Percentiles rank a stretch among this genome's conserved stretches.
Conservation (phyloP, 129 eudicot species). For the Calendula officinalis region DNA sequence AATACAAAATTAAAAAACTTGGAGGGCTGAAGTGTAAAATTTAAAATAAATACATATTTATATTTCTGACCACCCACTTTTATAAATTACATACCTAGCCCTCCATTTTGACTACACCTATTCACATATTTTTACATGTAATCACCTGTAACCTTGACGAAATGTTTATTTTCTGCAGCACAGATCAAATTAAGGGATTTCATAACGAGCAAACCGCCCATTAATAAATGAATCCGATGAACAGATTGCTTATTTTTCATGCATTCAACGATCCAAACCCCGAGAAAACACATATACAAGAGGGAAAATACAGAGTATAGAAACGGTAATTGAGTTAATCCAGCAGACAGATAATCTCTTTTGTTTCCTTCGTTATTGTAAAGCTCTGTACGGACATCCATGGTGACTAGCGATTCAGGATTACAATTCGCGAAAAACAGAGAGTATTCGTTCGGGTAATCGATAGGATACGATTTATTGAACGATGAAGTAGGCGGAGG, state of each 20-base stretch:
- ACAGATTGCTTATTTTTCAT: constrained; percentile 22
- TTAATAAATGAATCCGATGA: constrained; percentile 37
- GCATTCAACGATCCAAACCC: constrained; percentile 34
- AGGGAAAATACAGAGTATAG: constrained; percentile 32
- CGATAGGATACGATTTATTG: constrained; percentile 28
- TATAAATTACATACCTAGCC: too few species aligned
- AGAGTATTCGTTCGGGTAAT: constrained; percentile 27
- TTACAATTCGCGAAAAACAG: constrained; percentile 35
- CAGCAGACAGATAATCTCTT: constrained; percentile 36
- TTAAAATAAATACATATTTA: too few species aligned
- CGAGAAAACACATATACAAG: constrained; percentile 30
- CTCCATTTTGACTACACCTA: background rate
- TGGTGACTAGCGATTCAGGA: constrained; percentile 25
- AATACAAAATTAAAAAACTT: background rate
- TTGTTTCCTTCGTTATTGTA: constrained; percentile 22
- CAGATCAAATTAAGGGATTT: constrained; percentile 38
- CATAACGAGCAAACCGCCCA: constrained; percentile 41
- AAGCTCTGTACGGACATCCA: constrained; percentile 32
- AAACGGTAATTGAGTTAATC: constrained; percentile 38
- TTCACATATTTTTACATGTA: background rate
- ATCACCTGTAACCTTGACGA: constrained; percentile 30
- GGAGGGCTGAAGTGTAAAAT: too few species aligned
- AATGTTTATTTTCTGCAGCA: constrained; percentile 31
- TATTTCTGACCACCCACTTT: too few species aligned
- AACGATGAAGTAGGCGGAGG: constrained; percentile 38